Evolutionary conservation across 2,329 filamentous ascomycete genomes (phyloP).

Genomic region (Ophiosphaerella narmari): DNA sequence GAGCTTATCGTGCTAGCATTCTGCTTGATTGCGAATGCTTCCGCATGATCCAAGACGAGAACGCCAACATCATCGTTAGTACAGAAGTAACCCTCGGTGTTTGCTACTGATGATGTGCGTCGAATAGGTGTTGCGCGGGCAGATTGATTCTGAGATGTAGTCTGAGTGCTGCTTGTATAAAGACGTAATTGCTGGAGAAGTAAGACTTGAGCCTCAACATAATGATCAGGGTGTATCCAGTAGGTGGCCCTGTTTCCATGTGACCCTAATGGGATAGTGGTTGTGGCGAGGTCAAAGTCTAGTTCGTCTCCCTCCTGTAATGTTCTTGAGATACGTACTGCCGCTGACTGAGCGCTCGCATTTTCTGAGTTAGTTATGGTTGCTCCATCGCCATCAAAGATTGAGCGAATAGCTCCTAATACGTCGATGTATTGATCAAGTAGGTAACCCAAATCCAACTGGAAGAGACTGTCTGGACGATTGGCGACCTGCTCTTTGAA

Average conservation of each 20-base stretch:
- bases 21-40: constrained; percentile 52
- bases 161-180: constrained; percentile 31
- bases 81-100: constrained; percentile 29
- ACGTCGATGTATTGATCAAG: constrained; percentile 56
- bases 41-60: constrained; percentile 54
- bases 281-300: constrained; percentile 57
- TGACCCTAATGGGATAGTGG: constrained; percentile 53
- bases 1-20: constrained; percentile 52
- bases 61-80: constrained; percentile 48
- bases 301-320: constrained; percentile 49
- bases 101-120: constrained; percentile 29
- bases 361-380: constrained; percentile 13
- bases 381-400: constrained; percentile 46
- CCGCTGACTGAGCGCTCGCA: constrained; percentile 24
- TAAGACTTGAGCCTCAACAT: constrained; percentile 59
- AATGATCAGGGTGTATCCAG: constrained; percentile 60
- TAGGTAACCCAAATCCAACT: constrained; percentile 63
- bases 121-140: constrained; percentile 28
- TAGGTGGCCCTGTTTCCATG: constrained; percentile 55
- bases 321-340: constrained; percentile 46
- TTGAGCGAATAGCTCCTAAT: constrained; percentile 50
- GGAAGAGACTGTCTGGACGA: constrained; percentile 72
- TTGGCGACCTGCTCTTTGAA: constrained; percentile 70
- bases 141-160: constrained; percentile 21
- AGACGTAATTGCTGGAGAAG: constrained; percentile 56